These are phyloP conservation scores for Filobasidium uniguttulatum DNA, from an alignment of 1,284 basidiomycete species.

Conservation along the genomic window DNA sequence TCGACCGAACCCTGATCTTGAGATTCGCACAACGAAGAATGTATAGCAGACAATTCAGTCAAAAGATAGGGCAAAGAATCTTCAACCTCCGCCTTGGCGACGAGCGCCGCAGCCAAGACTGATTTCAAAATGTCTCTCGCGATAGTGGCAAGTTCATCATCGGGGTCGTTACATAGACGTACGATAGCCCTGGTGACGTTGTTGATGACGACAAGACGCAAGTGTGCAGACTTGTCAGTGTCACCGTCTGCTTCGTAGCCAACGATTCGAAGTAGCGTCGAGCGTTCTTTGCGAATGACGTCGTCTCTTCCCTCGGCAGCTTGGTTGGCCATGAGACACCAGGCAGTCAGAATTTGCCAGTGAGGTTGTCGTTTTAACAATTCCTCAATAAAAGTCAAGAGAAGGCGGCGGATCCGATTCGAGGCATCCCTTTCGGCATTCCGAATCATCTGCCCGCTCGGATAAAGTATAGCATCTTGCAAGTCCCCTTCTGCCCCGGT, in stretches of 20 bases:
- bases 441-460: neutral
- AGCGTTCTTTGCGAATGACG: too few relatives aligned
- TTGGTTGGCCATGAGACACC: neutral
- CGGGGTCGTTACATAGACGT: neutral
- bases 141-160: neutral
- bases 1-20: too few relatives aligned
- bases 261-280: too few relatives aligned
- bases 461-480: neutral
- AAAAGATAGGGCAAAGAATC: too few relatives aligned
- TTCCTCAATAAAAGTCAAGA: neutral
- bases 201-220: neutral
- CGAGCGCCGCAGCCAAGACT: too few relatives aligned
- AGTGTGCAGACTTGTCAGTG: too few relatives aligned
- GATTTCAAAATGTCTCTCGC: neutral
- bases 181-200: neutral
- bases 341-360: neutral
- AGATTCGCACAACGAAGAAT: too few relatives aligned
- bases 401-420: neutral
- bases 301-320: too few relatives aligned
- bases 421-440: neutral
- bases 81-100: too few relatives aligned
- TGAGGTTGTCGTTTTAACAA: neutral
- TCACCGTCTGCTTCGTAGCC: too few relatives aligned
- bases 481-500: neutral
- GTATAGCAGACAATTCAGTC: too few relatives aligned